phyloP scores from a whole-genome alignment of 805 yeast genomes.

The Cephaloascus albidus region DNA sequence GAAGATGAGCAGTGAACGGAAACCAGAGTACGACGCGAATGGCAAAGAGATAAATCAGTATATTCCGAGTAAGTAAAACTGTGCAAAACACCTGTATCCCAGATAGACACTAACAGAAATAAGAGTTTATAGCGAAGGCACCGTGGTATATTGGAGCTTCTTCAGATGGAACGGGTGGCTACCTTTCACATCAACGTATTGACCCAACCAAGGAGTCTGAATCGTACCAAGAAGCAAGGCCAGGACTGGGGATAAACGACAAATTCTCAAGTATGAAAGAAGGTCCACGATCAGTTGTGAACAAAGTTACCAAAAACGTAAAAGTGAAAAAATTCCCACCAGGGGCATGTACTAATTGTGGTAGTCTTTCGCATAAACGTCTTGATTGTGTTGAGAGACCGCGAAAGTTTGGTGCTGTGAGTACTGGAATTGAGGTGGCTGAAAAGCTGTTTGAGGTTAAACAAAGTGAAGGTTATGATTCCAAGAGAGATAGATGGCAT shows the following conservation, averaged over 20 bases:
- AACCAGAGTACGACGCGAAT: neutral
- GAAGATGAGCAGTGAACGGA: no score
- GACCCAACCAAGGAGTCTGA: conserved; percentile 27
- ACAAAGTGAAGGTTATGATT: conserved; percentile 45
- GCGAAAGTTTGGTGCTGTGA: conserved; percentile 13
- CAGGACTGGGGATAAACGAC: conserved; percentile 52
- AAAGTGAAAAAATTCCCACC: conserved; percentile 7
- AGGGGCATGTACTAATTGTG: conserved; percentile 50
- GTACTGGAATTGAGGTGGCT: conserved; percentile 10
- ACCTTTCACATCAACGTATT: conserved; percentile 49
- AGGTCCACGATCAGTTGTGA: no score
- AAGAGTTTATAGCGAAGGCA: conserved; percentile 21
- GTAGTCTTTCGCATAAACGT: conserved; percentile 37
- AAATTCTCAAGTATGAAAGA: conserved; percentile 12
- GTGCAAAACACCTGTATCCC: no score
- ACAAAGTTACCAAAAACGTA: neutral
- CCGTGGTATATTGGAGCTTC: conserved; percentile 28
- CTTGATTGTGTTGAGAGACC: conserved; percentile 56
- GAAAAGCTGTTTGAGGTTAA: conserved; percentile 6
- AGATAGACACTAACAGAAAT: conserved; percentile 8
- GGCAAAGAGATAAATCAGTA: conserved; percentile 15
- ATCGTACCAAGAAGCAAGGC: conserved; percentile 39
- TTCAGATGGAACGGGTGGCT: conserved; percentile 26
- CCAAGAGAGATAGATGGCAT: conserved; percentile 74
- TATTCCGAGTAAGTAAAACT: conserved; percentile 18